Evolutionary conservation across 176 grass and related monocot genomes (phyloP), one percentile per base, ranked within the genome.

Genomic region (Aegilops speltoides): DNA sequence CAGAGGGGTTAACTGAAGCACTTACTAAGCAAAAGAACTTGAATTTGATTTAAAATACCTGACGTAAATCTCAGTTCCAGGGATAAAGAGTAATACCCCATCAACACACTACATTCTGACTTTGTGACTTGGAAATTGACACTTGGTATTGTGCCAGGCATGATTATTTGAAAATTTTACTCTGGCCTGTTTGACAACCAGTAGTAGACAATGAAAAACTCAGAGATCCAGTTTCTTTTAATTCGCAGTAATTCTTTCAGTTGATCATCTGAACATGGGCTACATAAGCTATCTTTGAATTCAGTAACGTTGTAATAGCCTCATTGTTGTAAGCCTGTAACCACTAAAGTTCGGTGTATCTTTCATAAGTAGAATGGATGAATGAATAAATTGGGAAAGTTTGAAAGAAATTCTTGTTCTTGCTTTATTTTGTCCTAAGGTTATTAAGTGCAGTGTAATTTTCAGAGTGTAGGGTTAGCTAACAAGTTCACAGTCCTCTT

Each of bases 401-500:
- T 24, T n/a, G 33, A 79, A 83, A 29, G 4, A 2, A 65, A 77
- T 22, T 57, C 37, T 24, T 26, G 40, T 66, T 90, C 20, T 31
- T 56, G 3, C 46, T 64, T 54, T 25, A 73, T 10, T 2, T n/a
- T 41, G 9, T 41, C 13, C n/a, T 38, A 54, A 40, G 64, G 23
- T 48, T 83, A 5, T 79, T 80, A 9, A 38, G 33, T 15, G 50
- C 0, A 16, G 22, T 75, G 45, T 1, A 80, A 68, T 20, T 77
- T 86, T 11, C 23, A 68, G 2, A 40, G 2, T 62, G 10, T 68
- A 45, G 5, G 82, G 22, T 24, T 23, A 69, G 12, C 8, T 73
- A 84, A 11, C 41, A 84, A 69, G 32, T 79, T 87, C 24, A 23
- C 28, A 14, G 10, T 84, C 34, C 59, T 83, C 19, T 79, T 83